phyloP scores from a whole-genome alignment of 1,139 yeast species.

The Protomyces macrosporus region DNA sequence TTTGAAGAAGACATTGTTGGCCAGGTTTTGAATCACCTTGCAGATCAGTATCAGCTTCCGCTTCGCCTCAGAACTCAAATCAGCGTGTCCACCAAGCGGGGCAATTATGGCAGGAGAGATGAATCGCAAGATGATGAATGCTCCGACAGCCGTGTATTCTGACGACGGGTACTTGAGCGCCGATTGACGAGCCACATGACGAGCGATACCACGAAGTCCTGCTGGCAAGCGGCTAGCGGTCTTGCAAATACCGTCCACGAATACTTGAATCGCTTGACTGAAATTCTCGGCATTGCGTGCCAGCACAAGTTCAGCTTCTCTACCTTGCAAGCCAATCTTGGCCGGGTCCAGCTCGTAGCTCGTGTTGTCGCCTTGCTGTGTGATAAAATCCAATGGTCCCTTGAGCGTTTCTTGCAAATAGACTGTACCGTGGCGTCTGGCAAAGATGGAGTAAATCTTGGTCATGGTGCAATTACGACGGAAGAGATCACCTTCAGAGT shows the following conservation, averaged over 20 bases:
- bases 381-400: background rate
- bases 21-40: conserved; percentile 15
- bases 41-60: conserved; percentile 13
- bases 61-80: background rate
- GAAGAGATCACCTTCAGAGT: conserved; percentile 14
- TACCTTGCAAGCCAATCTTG: background rate
- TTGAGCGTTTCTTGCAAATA: background rate
- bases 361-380: background rate
- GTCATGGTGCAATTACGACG: conserved; percentile 16
- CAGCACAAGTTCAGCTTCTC: background rate
- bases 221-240: background rate
- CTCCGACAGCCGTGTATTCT: conserved; percentile 4
- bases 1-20: conserved; percentile 18
- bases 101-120: conserved; percentile 15
- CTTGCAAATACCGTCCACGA: conserved; percentile 15
- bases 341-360: conserved; percentile 10
- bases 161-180: conserved; percentile 14
- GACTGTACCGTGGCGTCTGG: background rate
- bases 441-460: conserved; percentile 2
- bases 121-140: conserved; percentile 7
- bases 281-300: background rate
- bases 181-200: background rate
- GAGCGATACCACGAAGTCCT: background rate
- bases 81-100: background rate
- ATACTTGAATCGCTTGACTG: background rate